Evolutionary conservation across 1,139 yeast species (phyloP).

Genomic region (Entelexis sorbosivorans): DNA sequence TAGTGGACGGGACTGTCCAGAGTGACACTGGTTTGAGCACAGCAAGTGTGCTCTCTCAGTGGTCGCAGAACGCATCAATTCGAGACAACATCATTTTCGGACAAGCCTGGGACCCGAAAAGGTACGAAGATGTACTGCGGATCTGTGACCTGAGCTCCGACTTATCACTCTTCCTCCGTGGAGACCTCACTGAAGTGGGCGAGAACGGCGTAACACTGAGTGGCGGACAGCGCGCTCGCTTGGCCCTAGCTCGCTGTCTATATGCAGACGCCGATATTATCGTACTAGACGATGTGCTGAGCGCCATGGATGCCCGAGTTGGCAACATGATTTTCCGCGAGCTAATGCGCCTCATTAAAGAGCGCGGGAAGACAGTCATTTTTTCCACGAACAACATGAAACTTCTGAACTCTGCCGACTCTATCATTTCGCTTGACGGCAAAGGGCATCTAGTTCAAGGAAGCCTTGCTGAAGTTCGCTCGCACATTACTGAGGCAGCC

Average conservation of each 20-base stretch:
- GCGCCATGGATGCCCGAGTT: constrained; percentile 87
- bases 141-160: constrained; percentile 64
- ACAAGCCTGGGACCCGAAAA: constrained; percentile 40
- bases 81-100: constrained; percentile 70
- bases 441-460: constrained; percentile 35
- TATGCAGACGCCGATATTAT: constrained; percentile 58
- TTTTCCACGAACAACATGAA: constrained; percentile 17
- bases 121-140: constrained; percentile 45
- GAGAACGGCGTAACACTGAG: constrained; percentile 85
- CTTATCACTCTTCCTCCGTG: constrained; percentile 60
- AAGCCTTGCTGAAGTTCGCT: neutral
- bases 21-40: constrained; percentile 25
- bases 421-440: constrained; percentile 25
- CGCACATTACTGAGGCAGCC: neutral
- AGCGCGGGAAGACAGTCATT: constrained; percentile 6
- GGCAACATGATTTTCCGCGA: constrained; percentile 38
- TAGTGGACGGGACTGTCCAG: constrained; percentile 38
- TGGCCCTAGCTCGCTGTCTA: constrained; percentile 73
- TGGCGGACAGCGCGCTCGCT: constrained; percentile 88
- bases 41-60: constrained; percentile 46
- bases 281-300: constrained; percentile 70
- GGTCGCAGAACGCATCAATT: constrained; percentile 78
- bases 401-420: constrained; percentile 7
- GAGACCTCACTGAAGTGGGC: constrained; percentile 80
- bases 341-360: constrained; percentile 2